Evolutionary conservation across 2,329 filamentous ascomycete species (phyloP).

Genomic region (Gnomoniopsis sp.): DNA sequence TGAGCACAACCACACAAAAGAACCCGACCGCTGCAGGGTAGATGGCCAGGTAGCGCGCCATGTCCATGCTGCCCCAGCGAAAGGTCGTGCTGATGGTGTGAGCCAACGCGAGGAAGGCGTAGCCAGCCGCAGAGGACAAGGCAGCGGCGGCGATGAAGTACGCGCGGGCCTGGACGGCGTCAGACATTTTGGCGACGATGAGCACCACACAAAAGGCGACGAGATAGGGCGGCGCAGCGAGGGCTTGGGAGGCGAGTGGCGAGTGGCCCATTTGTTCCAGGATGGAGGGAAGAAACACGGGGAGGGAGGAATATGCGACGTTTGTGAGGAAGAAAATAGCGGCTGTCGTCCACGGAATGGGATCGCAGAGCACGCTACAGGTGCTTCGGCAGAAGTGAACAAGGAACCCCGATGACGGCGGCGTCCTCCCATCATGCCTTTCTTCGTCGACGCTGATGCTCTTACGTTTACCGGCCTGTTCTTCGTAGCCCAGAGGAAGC

Average conservation of each 20-base stretch:
- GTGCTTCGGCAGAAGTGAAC: background rate
- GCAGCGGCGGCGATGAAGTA: constrained; percentile 67
- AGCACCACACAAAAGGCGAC: constrained; percentile 71
- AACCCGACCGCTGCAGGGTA: constrained; percentile 79
- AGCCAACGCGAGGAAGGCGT: constrained; percentile 56
- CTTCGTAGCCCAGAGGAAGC: background rate
- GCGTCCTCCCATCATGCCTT: constrained; percentile 21
- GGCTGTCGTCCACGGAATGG: constrained; percentile 71
- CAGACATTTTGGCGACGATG: constrained; percentile 68
- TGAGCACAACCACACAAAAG: constrained; percentile 78
- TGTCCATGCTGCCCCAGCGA: constrained; percentile 23
- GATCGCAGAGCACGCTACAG: constrained; percentile 55
- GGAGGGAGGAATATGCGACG: constrained; percentile 82
- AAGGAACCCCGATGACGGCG: constrained; percentile 34
- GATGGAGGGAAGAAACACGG: constrained; percentile 83
- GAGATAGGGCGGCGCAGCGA: constrained; percentile 79
- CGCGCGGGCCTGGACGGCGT: constrained; percentile 60
- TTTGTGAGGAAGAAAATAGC: constrained; percentile 86
- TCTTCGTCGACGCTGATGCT: constrained; percentile 48
- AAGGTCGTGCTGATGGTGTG: constrained; percentile 49
- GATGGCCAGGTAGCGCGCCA: constrained; percentile 66
- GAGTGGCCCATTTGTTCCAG: constrained; percentile 73
- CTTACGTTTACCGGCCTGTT: constrained; percentile 15
- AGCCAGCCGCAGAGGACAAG: constrained; percentile 60
- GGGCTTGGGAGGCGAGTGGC: constrained; percentile 65